Base-by-base conservation (phyloP, 2,329 filamentous ascomycete genomes). In the Tolypocladium ophioglossoides region DNA sequence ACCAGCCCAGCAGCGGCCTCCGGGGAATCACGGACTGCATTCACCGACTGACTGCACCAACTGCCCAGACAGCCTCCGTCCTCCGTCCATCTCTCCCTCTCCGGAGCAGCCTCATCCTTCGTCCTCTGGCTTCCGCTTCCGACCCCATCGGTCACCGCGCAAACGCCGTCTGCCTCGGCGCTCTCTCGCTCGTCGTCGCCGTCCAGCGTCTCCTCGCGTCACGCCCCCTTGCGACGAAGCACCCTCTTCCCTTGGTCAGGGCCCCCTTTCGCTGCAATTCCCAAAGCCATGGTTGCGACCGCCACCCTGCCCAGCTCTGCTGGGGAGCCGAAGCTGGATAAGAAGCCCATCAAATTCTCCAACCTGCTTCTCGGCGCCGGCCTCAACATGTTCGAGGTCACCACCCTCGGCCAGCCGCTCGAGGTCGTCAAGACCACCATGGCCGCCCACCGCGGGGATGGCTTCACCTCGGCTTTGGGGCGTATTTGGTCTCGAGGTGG, bases 271-370 rank as follows among this genome's bases (percentile, higher is more conserved):
- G 74, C 75, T 75, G 75, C 63, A 77, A 73, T 68, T 68, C 69
- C 70, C 73, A 71, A 32, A 76, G 78, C 72, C 74, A 86, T 87
- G 83, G 83, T 83, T 73, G 75, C 79, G 68, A 74, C 77, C 66
- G 71, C 75, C 65, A 70, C 79, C 66, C 74, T 79, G 64, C 74
- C 72, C 74, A 76, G 70, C 72, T 76, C 71, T 69, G 63, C 72
- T 60, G 66, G 71, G 64, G 73, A 73, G 61, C 50, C 72, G 60
- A 76, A 72, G 73, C 78, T 95, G 71, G 91, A 96, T 86, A 97
- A 97, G 88, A 97, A 97, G 84, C 94, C 94, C 63, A 83, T 99
- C 83, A 97, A 96, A 84, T 97, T 97, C 82, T 96, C 91, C 79
- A 99, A 99, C 78, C 75, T 99, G 82, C 79, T 99, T 68, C 84